A percentile compares a stretch with the other conserved stretches of the same genome.
Conservation (phyloP, 75 land plant genomes). For the Pseudotsuga menziesii region DNA sequence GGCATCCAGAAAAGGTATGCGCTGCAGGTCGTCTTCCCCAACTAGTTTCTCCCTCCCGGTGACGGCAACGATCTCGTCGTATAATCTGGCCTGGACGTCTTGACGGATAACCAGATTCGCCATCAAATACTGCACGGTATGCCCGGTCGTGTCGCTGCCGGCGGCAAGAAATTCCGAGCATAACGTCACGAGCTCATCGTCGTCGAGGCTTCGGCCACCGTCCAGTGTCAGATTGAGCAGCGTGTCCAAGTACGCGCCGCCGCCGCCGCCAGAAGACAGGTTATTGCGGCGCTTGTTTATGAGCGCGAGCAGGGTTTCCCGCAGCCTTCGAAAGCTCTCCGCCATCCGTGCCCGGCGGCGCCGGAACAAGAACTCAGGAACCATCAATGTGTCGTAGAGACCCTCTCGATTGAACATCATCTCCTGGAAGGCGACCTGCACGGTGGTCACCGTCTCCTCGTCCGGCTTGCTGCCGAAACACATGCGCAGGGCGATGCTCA, state of each 20-base stretch:
- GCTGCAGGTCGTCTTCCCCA: conserved; percentile 19
- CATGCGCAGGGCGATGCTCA: conserved; percentile 17
- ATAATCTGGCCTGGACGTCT: conserved; percentile 30
- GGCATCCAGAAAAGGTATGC: too few relatives aligned
- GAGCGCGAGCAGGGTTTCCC: too few relatives aligned
- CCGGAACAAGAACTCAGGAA: background rate
- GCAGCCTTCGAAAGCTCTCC: background rate
- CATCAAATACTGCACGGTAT: conserved; percentile 43
- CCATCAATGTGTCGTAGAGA: background rate
- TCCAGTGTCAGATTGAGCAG: conserved; percentile 6
- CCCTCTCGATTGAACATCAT: background rate
- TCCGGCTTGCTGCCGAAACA: conserved; percentile 23
- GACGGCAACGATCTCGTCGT: conserved; percentile 17
- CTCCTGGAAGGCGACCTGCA: background rate
- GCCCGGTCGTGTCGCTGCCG: conserved; percentile 42
- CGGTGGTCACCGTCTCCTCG: background rate
- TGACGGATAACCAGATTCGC: conserved; percentile 45
- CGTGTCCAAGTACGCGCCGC: conserved; percentile 13
- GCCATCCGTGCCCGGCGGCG: background rate
- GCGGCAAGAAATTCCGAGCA: conserved; percentile 35
- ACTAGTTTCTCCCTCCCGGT: background rate
- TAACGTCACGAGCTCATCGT: conserved; percentile 18
- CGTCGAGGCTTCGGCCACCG: conserved; percentile 10
- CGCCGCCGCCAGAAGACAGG: background rate
- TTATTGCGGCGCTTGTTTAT: background rate